phyloP scores from a whole-genome alignment of 2,329 filamentous ascomycete species.

The Mollisia scopiformis region DNA sequence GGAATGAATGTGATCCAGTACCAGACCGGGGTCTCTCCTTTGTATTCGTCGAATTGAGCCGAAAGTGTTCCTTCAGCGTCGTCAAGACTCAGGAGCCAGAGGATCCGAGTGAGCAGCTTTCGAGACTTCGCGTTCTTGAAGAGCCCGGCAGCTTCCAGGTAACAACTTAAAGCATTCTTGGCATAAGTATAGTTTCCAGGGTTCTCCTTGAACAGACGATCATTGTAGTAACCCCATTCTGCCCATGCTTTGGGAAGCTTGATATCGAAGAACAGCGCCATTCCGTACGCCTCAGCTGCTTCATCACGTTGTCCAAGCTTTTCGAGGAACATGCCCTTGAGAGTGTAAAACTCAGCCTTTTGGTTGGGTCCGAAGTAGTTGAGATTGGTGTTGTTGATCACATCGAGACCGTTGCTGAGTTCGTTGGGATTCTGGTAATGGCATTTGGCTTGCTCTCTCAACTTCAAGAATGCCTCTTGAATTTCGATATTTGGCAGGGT shows the following conservation, averaged over 20 bases:
- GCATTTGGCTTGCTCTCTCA: constrained; percentile 98
- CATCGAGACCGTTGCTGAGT: constrained; percentile 88
- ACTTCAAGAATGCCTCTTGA: constrained; percentile 96
- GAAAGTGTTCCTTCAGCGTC: constrained; percentile 83
- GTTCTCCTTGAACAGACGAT: constrained; percentile 92
- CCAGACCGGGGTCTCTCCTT: constrained; percentile 97
- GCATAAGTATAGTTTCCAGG: constrained; percentile 81
- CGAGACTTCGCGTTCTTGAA: constrained; percentile 98
- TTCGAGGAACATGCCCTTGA: constrained; percentile 99
- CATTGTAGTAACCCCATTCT: constrained; percentile 98
- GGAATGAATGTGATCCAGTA: constrained; percentile 99
- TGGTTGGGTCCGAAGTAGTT: constrained; percentile 97
- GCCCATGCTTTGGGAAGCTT: constrained; percentile 97
- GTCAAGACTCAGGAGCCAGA: constrained; percentile 95
- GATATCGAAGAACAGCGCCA: constrained; percentile 94
- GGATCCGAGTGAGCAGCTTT: constrained; percentile 88
- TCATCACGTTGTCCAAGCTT: constrained; percentile 90
- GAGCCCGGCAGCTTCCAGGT: constrained; percentile 91
- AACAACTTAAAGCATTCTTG: constrained; percentile 91
- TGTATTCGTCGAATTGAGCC: constrained; percentile 90
- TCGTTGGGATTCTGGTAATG: constrained; percentile 97
- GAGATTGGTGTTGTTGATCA: constrained; percentile 99
- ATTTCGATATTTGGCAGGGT: constrained; percentile 99
- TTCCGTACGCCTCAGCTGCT: constrained; percentile 91
- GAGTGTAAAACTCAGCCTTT: constrained; percentile 98